A percentile compares a stretch with the other conserved stretches of the same genome.
These are phyloP conservation scores for Fusarium scirpi DNA, from an alignment of 2,329 filamentous ascomycete species.

Conservation along the genomic window DNA sequence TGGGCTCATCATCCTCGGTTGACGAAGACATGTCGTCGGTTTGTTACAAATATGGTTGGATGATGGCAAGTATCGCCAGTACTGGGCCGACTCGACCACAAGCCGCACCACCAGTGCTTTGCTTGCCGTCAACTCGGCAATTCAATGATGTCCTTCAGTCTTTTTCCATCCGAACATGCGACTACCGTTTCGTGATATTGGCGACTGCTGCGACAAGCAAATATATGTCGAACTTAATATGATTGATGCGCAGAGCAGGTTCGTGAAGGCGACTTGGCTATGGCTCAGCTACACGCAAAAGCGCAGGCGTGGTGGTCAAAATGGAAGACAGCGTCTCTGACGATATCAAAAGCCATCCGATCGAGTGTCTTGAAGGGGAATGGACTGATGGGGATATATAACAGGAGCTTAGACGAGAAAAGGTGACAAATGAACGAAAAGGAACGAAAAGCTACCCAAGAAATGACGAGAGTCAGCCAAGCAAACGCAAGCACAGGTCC, in stretches of 20 bases:
- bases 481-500: conserved; percentile 36
- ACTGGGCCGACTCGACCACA: conserved; percentile 36
- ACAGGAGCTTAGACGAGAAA: conserved; percentile 18
- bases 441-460: conserved; percentile 34
- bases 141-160: conserved; percentile 33
- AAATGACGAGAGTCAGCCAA: conserved; percentile 36
- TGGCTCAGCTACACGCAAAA: conserved; percentile 27
- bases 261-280: conserved; percentile 2
- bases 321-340: conserved; percentile 23
- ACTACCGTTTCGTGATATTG: conserved; percentile 15
- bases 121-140: conserved; percentile 43
- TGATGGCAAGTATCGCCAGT: conserved; percentile 11
- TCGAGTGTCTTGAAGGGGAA: conserved; percentile 15
- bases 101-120: conserved; percentile 30
- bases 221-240: neutral
- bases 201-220: neutral
- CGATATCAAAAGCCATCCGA: conserved; percentile 33
- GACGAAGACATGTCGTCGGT: conserved; percentile 35
- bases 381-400: conserved; percentile 27
- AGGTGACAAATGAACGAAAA: conserved; percentile 23
- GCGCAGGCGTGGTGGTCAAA: conserved; percentile 22
- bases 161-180: conserved; percentile 42
- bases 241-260: conserved; percentile 10
- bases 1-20: conserved; percentile 33
- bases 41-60: conserved; percentile 13